Evolutionary conservation across 1,284 basidiomycete genomes (phyloP), one percentile per base, ranked within the genome.

Genomic region (Rhodotorula sp.): DNA sequence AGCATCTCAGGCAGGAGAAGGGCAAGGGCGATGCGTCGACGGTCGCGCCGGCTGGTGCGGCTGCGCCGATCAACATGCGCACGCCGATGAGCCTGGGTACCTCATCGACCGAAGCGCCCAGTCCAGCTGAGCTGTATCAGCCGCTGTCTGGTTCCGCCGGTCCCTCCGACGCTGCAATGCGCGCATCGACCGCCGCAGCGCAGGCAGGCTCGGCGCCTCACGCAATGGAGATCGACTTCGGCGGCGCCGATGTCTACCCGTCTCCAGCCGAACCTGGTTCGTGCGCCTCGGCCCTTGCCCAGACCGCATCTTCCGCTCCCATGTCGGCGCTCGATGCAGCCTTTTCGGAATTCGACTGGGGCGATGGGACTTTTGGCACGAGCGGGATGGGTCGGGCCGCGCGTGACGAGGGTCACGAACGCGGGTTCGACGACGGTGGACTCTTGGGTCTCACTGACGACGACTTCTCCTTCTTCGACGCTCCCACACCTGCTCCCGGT

Each of bases 401-500:
- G 19, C 29, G 44, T 10, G 20, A 13, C 9, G 36, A 34, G 0
- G 46, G 36, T 4, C 2, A 15, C 15, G 48, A 46, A 9, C 44
- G 62, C 13, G 67, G 68, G 4, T 73, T 54, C 47, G 74, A 75
- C 55, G 74, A 75, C 53, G 64, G 64, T 4, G 61, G 69, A 57
- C 64, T 73, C 48, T 67, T 69, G 53, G 72, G 71, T 27, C 55
- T 78, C 22, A 78, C 75, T 0, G 77, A 78, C 47, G 77, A 78
- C 62, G 77, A 78, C 62, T 78, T 78, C 39, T 77, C 75, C 24
- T 78, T 77, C 55, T 78, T 78, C 59, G 77, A 78, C 63, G 70
- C 70, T 9, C 74, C 76, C 15, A 58, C 71, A 9, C 71, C 70
- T 5, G n/a, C 58, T 2, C 32, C 67, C 15, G 54, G 20, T 39